phyloP scores from a whole-genome alignment of 192 early-diverging fungal genomes.

The Podila horticola region DNA sequence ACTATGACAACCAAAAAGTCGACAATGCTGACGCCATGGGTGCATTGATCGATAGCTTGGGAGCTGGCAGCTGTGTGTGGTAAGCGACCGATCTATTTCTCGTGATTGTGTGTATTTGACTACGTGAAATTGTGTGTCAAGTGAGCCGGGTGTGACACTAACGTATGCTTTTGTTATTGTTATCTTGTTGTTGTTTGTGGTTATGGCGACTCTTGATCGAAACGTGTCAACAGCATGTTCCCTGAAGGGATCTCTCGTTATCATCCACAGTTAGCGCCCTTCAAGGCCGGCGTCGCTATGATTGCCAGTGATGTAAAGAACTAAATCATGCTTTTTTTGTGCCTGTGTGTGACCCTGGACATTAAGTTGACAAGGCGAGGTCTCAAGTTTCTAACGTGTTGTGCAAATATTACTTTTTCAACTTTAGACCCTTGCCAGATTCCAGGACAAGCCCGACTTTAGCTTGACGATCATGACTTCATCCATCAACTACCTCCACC shows the following conservation, averaged over 20 bases:
- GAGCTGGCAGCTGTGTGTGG: constrained; percentile 39
- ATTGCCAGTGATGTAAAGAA: constrained; percentile 55
- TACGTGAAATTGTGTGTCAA: no score
- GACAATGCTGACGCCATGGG: constrained; percentile 22
- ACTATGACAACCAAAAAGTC: constrained; percentile 39
- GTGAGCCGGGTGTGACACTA: not conserved
- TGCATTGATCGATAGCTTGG: constrained; percentile 31
- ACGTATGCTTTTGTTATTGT: not conserved
- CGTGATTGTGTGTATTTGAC: not conserved
- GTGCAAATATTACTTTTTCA: not conserved
- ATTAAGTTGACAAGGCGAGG: not conserved
- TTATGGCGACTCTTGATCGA: not conserved
- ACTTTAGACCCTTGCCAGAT: constrained; percentile 38
- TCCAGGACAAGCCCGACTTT: constrained; percentile 46
- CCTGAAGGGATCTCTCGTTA: constrained; percentile 53
- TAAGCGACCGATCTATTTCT: constrained; percentile 14
- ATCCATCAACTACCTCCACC: constrained; percentile 52
- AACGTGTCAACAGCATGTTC: constrained; percentile 34
- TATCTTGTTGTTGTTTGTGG: not conserved
- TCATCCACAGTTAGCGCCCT: constrained; percentile 45
- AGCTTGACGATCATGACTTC: constrained; percentile 46
- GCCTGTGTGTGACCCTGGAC: constrained; percentile 2
- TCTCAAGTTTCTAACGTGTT: not conserved
- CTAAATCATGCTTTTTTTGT: not conserved
- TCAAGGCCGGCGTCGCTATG: constrained; percentile 54